These are phyloP conservation scores for Solanum neorickii DNA, from an alignment of 257 asterid genomes.

Conservation along the genomic window DNA sequence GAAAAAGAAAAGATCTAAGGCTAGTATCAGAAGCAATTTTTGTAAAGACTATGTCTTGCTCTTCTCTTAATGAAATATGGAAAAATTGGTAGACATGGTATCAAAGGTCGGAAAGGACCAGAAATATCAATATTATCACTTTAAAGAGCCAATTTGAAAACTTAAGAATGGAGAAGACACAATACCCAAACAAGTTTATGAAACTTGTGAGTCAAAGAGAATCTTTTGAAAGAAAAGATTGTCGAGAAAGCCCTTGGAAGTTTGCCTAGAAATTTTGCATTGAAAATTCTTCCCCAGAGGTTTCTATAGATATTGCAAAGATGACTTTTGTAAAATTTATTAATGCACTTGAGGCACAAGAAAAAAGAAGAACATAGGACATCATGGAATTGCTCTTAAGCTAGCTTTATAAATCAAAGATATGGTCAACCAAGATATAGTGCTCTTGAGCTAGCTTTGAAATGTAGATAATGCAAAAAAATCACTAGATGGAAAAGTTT, in stretches of 20 bases:
- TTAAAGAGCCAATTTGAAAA: neutral
- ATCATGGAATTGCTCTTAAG: neutral
- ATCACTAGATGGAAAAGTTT: neutral
- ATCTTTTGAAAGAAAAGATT: neutral
- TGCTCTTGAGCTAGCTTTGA: neutral
- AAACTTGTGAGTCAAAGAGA: neutral
- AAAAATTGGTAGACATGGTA: neutral
- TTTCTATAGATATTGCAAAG: neutral
- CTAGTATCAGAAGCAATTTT: neutral
- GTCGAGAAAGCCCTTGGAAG: neutral
- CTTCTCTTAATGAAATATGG: neutral
- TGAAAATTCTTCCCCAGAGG: neutral
- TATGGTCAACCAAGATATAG: neutral
- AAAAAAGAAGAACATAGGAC: neutral
- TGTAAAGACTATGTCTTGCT: neutral
- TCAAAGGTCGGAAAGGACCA: neutral
- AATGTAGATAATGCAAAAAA: neutral
- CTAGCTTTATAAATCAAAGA: neutral
- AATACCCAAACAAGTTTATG: neutral
- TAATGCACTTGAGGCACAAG: neutral
- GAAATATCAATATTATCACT: neutral
- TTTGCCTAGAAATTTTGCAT: neutral
- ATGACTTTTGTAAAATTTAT: neutral
- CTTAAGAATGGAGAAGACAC: neutral
- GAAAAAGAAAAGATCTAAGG: neutral